phyloP scores from a whole-genome alignment of 352 stramenopile genomes.

The Aphanomyces cochlioides region DNA sequence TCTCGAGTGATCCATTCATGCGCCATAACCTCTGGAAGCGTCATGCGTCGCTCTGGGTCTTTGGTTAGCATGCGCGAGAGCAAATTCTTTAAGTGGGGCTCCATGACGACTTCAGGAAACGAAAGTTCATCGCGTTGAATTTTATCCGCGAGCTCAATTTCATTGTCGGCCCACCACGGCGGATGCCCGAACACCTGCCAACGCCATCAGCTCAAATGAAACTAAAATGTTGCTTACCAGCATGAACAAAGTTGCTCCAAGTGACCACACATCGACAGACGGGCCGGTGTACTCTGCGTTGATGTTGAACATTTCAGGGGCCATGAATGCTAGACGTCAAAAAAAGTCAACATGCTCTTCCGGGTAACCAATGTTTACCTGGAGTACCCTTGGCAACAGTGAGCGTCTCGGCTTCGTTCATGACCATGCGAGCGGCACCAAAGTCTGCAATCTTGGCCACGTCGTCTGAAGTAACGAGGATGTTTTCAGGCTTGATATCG shows the following conservation, averaged over 20 bases:
- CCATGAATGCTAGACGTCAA: slow-evolving; percentile 93
- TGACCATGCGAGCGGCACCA: slow-evolving; percentile 86
- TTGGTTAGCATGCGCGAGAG: slow-evolving; percentile 90
- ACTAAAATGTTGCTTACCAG: slow-evolving; percentile 46
- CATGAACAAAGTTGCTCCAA: slow-evolving; percentile 89
- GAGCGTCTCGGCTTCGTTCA: slow-evolving; percentile 85
- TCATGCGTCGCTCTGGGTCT: slow-evolving; percentile 73
- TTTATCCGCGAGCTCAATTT: slow-evolving; percentile 80
- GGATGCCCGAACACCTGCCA: slow-evolving; percentile 67
- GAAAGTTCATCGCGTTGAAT: slow-evolving; percentile 85
- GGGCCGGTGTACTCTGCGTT: slow-evolving; percentile 83
- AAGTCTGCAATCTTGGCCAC: slow-evolving; percentile 90
- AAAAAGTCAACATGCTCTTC: too few species aligned
- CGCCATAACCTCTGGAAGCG: slow-evolving; percentile 76
- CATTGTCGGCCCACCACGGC: slow-evolving; percentile 87
- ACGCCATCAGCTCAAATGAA: slow-evolving; percentile 9
- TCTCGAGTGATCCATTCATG: slow-evolving; percentile 93
- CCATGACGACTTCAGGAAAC: slow-evolving; percentile 73
- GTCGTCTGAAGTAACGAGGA: slow-evolving; percentile 75
- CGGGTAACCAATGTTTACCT: slow-evolving; percentile 11
- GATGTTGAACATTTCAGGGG: slow-evolving; percentile 88
- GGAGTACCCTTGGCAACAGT: slow-evolving; percentile 79
- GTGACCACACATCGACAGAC: slow-evolving; percentile 84
- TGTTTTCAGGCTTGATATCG: slow-evolving; percentile 90
- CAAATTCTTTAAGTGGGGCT: slow-evolving; percentile 88